Percentiles rank a stretch among this genome's conserved stretches.
Evolutionary conservation across 768 basidiomycete genomes (phyloP).

Genomic region (Mycena venus): DNA sequence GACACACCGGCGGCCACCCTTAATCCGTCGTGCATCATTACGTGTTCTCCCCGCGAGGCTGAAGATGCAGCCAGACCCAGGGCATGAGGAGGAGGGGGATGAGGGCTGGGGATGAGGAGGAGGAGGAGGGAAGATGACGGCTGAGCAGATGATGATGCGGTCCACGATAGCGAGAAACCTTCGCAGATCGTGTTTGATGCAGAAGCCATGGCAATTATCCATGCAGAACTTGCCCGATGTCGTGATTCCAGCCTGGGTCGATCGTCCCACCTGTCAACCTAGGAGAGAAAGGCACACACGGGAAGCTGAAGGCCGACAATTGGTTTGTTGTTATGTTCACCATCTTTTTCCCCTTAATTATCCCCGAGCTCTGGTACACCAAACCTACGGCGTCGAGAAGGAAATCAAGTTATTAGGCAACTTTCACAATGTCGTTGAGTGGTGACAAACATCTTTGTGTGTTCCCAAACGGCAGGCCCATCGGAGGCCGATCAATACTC

Average conservation of each 20-base stretch:
- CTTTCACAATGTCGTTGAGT: slow-evolving; percentile 20
- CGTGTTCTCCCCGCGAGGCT: too few relatives aligned
- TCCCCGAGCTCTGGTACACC: slow-evolving; percentile 20
- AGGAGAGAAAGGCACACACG: slow-evolving; percentile 31
- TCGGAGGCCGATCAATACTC: background rate
- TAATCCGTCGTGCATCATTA: too few relatives aligned
- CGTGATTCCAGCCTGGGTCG: slow-evolving; percentile 25
- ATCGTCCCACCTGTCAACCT: slow-evolving; percentile 31
- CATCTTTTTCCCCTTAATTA: slow-evolving; percentile 25
- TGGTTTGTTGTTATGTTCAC: slow-evolving; percentile 30
- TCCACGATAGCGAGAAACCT: slow-evolving; percentile 18
- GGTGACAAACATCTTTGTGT: slow-evolving; percentile 21
- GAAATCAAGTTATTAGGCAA: slow-evolving; percentile 7
- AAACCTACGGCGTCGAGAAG: background rate
- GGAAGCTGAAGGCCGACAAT: slow-evolving; percentile 37
- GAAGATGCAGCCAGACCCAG: too few relatives aligned
- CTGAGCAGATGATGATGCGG: background rate
- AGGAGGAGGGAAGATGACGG: background rate
- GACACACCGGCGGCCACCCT: too few relatives aligned
- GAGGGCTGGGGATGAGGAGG: too few relatives aligned
- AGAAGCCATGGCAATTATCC: slow-evolving; percentile 12
- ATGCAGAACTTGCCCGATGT: slow-evolving; percentile 15
- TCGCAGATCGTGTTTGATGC: slow-evolving; percentile 4
- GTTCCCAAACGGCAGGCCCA: background rate
- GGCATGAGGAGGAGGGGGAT: background rate